Percentiles rank a stretch among this genome's conserved stretches.
Conservation (phyloP, 306 rosid genomes). For the Lupinus albus region DNA sequence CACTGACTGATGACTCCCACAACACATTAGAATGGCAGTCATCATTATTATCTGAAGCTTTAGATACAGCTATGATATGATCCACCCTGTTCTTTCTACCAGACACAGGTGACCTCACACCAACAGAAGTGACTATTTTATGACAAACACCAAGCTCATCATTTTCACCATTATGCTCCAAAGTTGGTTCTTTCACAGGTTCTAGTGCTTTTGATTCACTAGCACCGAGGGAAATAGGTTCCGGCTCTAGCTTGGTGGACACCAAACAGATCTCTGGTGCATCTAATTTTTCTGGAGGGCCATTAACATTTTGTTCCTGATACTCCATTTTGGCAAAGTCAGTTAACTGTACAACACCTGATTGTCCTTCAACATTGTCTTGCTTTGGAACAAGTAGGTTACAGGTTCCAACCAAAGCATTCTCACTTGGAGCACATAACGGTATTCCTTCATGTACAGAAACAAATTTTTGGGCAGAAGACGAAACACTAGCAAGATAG, state of each 20-base stretch:
- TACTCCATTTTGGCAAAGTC: slow-evolving; percentile 55
- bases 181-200: slow-evolving; percentile 46
- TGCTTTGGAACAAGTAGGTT: slow-evolving; percentile 44
- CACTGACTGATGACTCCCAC: slow-evolving; percentile 51
- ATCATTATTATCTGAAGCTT: slow-evolving; percentile 48
- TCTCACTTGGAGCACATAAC: slow-evolving; percentile 38
- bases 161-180: slow-evolving; percentile 46
- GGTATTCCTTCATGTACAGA: slow-evolving; percentile 34
- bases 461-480: slow-evolving; percentile 51
- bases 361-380: slow-evolving; percentile 45
- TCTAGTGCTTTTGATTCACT: slow-evolving; percentile 47
- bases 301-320: slow-evolving; percentile 48
- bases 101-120: slow-evolving; percentile 47
- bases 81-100: slow-evolving; percentile 55
- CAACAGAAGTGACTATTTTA: slow-evolving; percentile 30
- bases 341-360: slow-evolving; percentile 45
- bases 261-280: slow-evolving; percentile 45
- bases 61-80: slow-evolving; percentile 44
- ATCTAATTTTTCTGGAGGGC: slow-evolving; percentile 48
- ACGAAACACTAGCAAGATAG: slow-evolving; percentile 40
- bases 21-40: slow-evolving; percentile 50
- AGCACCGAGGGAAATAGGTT: slow-evolving; percentile 43
- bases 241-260: slow-evolving; percentile 48
- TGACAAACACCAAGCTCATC: slow-evolving; percentile 45
- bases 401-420: slow-evolving; percentile 43